Conservation (phyloP, 768 basidiomycete species). For the Phlegmacium glaucopus region DNA sequence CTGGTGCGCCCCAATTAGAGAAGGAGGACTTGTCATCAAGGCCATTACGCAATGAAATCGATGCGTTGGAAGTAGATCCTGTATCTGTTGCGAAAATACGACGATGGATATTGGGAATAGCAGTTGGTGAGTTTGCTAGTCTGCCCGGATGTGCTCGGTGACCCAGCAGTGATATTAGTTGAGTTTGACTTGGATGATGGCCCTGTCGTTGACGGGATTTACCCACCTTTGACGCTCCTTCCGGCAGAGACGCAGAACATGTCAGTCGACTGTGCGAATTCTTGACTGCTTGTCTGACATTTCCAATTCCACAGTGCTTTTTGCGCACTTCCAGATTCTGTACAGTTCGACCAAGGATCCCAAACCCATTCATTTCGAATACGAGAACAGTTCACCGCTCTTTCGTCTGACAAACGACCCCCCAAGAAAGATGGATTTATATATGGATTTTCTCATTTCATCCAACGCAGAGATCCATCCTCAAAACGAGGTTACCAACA, state of each 20-base stretch:
- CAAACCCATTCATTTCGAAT: conserved; percentile 87
- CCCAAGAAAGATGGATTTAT: conserved; percentile 59
- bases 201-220: conserved; percentile 69
- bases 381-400: conserved; percentile 41
- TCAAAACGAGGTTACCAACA: conserved; percentile 82
- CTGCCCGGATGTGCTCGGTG: neutral
- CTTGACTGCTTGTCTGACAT: neutral
- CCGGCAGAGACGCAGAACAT: conserved; percentile 78
- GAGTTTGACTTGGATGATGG: conserved; percentile 90
- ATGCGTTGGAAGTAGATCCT: conserved; percentile 44
- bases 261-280: conserved; percentile 40
- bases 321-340: conserved; percentile 87
- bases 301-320: conserved; percentile 63
- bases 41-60: conserved; percentile 30
- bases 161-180: conserved; percentile 38
- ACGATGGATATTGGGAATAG: conserved; percentile 67
- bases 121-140: conserved; percentile 46
- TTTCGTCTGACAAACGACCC: conserved; percentile 28
- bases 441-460: conserved; percentile 78
- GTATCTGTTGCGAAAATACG: conserved; percentile 48
- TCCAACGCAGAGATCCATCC: conserved; percentile 58
- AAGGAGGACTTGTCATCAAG: conserved; percentile 17
- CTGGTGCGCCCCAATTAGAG: conserved; percentile 30
- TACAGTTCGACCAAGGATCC: conserved; percentile 80
- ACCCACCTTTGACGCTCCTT: conserved; percentile 62